Percentiles rank a stretch among this genome's conserved stretches.
phyloP scores from a whole-genome alignment of 176 grass and related monocot genomes.

The Oryza glaberrima region DNA sequence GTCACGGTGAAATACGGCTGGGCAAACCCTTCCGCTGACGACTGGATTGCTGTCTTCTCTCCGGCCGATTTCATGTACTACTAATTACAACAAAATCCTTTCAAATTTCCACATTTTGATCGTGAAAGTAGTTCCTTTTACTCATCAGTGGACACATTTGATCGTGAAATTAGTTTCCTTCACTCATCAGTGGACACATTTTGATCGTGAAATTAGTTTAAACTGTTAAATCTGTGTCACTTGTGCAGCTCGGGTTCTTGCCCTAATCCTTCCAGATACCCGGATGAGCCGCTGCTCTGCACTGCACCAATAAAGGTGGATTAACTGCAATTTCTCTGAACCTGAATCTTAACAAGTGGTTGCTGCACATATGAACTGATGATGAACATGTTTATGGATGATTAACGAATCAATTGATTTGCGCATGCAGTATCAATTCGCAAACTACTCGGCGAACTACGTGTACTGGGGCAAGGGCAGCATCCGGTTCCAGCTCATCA shows the following conservation, averaged over 20 bases:
- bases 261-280: conserved; percentile 44
- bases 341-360: not conserved
- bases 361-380: no score
- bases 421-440: conserved; percentile 64
- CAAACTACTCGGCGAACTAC: conserved; percentile 74
- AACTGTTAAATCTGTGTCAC: not conserved
- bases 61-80: conserved; percentile 68
- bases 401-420: no score
- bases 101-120: not conserved
- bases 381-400: not conserved
- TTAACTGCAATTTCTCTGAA: not conserved
- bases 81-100: not conserved
- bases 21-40: conserved; percentile 45
- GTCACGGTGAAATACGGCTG: conserved; percentile 57
- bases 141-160: no score
- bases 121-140: no score
- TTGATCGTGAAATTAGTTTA: no score
- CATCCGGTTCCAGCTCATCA: conserved; percentile 75
- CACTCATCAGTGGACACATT: no score
- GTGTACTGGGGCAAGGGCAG: conserved; percentile 53
- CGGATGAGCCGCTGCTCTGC: conserved; percentile 70
- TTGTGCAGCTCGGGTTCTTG: conserved; percentile 57
- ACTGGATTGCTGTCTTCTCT: conserved; percentile 94
- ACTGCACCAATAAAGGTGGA: conserved; percentile 83
- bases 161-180: no score